These are phyloP conservation scores for Phellopilus nigrolimitatus DNA, from an alignment of 1,284 basidiomycete genomes.

Conservation along the genomic window DNA sequence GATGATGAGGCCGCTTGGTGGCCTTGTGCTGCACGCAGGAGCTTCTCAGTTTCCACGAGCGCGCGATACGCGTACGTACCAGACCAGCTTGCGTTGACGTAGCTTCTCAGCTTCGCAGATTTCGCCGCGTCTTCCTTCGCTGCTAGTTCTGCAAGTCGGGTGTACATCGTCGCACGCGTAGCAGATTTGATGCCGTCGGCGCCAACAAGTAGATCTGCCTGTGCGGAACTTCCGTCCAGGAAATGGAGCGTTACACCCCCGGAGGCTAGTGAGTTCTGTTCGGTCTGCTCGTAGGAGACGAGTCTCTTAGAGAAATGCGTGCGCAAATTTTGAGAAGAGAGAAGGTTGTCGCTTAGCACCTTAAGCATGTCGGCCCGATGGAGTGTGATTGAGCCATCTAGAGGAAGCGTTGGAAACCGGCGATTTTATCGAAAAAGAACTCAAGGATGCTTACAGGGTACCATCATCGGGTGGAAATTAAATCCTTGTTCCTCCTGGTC, in stretches of 20 bases:
- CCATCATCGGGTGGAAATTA: slow-evolving; percentile 29
- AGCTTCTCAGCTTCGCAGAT: slow-evolving; percentile 21
- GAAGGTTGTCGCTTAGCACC: slow-evolving; percentile 29
- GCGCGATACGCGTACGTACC: slow-evolving; percentile 40
- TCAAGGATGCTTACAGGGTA: slow-evolving; percentile 25
- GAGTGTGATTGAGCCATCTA: slow-evolving; percentile 33
- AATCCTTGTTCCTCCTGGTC: slow-evolving; percentile 26
- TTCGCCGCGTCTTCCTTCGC: slow-evolving; percentile 6
- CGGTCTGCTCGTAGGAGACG: slow-evolving; percentile 23
- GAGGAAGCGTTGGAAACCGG: neutral
- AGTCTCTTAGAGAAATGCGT: slow-evolving; percentile 34
- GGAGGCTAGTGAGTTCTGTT: no score
- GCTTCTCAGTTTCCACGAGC: slow-evolving; percentile 30
- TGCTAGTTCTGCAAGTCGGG: slow-evolving; percentile 22
- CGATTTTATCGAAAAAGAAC: neutral
- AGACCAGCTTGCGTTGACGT: slow-evolving; percentile 36
- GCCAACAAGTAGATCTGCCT: slow-evolving; percentile 40
- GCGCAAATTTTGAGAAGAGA: slow-evolving; percentile 24
- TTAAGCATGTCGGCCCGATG: slow-evolving; percentile 32
- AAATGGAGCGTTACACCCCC: slow-evolving; percentile 31
- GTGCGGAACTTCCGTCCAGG: slow-evolving; percentile 32
- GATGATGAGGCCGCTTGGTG: slow-evolving; percentile 30
- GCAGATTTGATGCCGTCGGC: slow-evolving; percentile 41
- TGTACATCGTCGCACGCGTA: slow-evolving; percentile 34
- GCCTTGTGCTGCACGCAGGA: slow-evolving; percentile 31